These are phyloP conservation scores for Hirschfeldia incana DNA, from an alignment of 345 rosid genomes.

Conservation along the genomic window DNA sequence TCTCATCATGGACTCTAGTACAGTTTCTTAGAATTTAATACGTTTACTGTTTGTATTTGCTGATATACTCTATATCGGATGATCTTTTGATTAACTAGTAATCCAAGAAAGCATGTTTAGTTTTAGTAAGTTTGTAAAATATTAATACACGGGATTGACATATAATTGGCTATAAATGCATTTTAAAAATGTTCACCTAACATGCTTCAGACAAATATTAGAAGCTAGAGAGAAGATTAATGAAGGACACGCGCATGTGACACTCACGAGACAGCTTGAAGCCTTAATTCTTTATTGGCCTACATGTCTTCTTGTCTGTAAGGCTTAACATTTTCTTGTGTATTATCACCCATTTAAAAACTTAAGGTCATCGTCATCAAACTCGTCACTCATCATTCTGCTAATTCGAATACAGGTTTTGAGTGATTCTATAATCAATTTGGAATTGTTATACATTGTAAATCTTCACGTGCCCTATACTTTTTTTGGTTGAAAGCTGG, in stretches of 20 bases:
- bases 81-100: neutral
- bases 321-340: neutral
- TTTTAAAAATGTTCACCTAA: constrained; percentile 11
- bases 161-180: neutral
- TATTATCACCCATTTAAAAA: neutral
- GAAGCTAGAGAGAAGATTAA: neutral
- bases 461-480: neutral
- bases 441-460: neutral
- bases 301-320: constrained; percentile 22
- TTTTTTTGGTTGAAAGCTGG: too few relatives aligned
- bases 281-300: constrained; percentile 23
- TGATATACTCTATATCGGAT: neutral
- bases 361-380: neutral
- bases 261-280: constrained; percentile 31
- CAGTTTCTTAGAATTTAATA: neutral
- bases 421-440: neutral
- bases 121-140: neutral
- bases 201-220: neutral
- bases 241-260: constrained; percentile 38
- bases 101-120: neutral
- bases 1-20: neutral
- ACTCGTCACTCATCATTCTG: neutral
- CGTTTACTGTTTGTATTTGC: neutral
- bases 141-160: constrained; percentile 1
- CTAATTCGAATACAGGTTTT: neutral